These are phyloP conservation scores for Flaveria ramosissima DNA, from an alignment of 129 eudicot genomes.

Conservation along the genomic window DNA sequence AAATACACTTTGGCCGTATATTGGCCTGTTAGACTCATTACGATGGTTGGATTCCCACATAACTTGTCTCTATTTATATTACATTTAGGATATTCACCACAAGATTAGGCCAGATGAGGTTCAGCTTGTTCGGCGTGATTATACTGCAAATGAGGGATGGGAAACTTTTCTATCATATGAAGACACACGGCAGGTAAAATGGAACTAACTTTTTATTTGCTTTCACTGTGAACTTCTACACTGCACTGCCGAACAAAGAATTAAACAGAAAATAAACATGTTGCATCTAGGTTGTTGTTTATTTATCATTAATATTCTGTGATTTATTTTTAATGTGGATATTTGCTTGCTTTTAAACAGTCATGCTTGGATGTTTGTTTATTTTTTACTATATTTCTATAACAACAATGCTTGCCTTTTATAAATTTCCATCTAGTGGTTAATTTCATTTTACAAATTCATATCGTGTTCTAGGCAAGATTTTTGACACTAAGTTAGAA, in stretches of 20 bases:
- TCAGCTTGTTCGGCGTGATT: constrained; percentile 95
- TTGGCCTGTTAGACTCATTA: background rate
- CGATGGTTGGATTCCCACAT: background rate
- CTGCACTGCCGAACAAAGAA: background rate
- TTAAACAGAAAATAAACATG: background rate
- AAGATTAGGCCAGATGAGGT: constrained; percentile 94
- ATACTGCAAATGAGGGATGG: constrained; percentile 98
- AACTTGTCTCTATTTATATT: background rate
- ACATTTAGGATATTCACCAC: constrained; percentile 84
- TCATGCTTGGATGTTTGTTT: constrained; percentile 10
- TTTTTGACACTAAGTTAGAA: background rate
- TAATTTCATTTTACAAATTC: background rate
- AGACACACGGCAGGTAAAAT: constrained; percentile 87
- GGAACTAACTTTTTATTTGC: background rate
- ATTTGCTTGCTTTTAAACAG: background rate
- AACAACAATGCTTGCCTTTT: background rate
- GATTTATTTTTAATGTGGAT: background rate
- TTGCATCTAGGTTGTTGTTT: background rate
- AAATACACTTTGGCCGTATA: background rate
- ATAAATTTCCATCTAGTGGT: background rate
- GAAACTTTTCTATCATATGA: constrained; percentile 97
- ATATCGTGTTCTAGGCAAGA: background rate
- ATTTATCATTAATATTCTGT: background rate
- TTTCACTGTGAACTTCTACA: constrained; percentile 5
- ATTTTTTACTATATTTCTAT: background rate